Evolutionary conservation across 169 alveolate genomes (phyloP), one percentile per base, ranked within the genome.

Genomic region (Plasmodium fragile): DNA sequence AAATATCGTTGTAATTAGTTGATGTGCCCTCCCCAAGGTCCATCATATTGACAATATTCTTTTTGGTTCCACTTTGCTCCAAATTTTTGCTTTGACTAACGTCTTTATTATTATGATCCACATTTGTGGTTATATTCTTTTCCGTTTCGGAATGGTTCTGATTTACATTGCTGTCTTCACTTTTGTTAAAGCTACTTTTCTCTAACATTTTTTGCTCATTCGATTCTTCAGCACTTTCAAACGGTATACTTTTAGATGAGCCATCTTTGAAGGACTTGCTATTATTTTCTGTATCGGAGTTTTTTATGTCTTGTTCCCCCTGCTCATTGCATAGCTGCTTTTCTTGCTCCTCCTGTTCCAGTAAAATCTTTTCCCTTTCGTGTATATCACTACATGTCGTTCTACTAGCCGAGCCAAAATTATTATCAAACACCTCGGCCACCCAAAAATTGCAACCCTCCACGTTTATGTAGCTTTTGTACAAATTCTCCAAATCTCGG

Each of bases 391-490:
- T 87, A 87, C 93, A 87, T 43, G 93, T 87, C 1, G 93, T 87
- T 59, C 93, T 34, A 39, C 93, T 87, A 45, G 89, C 93, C 70
- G 93, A 87, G 8, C 93, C 89, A 36, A 77, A 75, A 59, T 87
- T 87, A 87, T 55, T 77, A 65, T 93, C 95, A 28, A 96, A 96
- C 71, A 97, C 93, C 79, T 97, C 98, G 28, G 98, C 98, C 43
- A 97, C 98, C 98, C 98, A 97, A 93, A 97, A 97, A 94, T 97
- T 96, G 55, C 97, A 92, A 18, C 96, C 97, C 55, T 95, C 95
- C 39, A 95, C 93, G 53, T 93, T 96, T 79, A 96, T 95, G 82
- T 97, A 97, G 34, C 98, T 93, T 71, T 96, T 95, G 84, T 93
- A 95, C 4, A 97, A 95, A 72, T 96, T 97, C 22, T 96, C 97